These are phyloP conservation scores for Brassica balearica DNA, from an alignment of 441 rosid genomes.

Conservation along the genomic window DNA sequence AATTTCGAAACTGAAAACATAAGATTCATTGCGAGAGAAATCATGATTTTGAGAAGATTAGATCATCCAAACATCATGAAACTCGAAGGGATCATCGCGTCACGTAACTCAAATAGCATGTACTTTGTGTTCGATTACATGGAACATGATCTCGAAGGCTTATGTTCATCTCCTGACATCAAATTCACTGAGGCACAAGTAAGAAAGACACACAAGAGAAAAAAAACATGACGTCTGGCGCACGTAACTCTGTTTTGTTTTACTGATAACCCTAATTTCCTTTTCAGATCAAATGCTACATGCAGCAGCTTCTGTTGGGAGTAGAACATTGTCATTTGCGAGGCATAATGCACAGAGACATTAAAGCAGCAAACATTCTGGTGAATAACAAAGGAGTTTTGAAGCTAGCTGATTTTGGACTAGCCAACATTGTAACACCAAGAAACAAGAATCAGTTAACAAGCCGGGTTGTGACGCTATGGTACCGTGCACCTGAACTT, in stretches of 20 bases:
- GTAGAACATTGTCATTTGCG: slow-evolving; percentile 86
- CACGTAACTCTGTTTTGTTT: slow-evolving; percentile 24
- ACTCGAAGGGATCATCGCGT: slow-evolving; percentile 83
- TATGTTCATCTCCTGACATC: slow-evolving; percentile 72
- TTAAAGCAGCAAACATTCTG: slow-evolving; percentile 81
- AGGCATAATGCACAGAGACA: slow-evolving; percentile 92
- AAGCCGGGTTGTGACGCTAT: slow-evolving; percentile 90
- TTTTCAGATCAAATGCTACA: slow-evolving; percentile 79
- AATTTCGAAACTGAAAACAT: slow-evolving; percentile 89
- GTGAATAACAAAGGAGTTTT: slow-evolving; percentile 82
- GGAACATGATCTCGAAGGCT: slow-evolving; percentile 94
- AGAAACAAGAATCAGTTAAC: slow-evolving; percentile 73
- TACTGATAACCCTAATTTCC: not conserved
- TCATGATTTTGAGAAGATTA: slow-evolving; percentile 81
- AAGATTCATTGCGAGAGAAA: slow-evolving; percentile 90
- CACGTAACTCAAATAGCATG: slow-evolving; percentile 68
- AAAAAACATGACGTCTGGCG: not conserved
- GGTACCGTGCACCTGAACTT: slow-evolving; percentile 98
- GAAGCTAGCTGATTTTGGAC: slow-evolving; percentile 87
- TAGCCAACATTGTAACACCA: slow-evolving; percentile 70
- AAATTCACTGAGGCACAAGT: slow-evolving; percentile 80
- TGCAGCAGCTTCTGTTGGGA: slow-evolving; percentile 82
- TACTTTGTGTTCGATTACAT: slow-evolving; percentile 94
- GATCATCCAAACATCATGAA: slow-evolving; percentile 89
- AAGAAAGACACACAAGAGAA: slow-evolving; percentile 25